Evolutionary conservation across 768 basidiomycete species (phyloP), one percentile per base, ranked within the genome.

Genomic region (Boletus subparvulus): DNA sequence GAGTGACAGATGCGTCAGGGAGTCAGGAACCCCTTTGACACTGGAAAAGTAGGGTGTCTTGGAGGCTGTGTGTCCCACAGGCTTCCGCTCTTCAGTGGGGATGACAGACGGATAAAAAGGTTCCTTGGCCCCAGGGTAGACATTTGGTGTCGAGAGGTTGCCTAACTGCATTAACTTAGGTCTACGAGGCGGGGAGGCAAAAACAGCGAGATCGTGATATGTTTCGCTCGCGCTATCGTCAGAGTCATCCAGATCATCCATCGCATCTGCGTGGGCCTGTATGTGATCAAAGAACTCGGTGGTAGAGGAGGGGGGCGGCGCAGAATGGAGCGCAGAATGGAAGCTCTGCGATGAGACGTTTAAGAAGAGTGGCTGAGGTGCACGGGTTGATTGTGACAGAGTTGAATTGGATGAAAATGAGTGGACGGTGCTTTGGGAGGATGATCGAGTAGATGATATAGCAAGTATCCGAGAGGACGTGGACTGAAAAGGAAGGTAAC

Each of bases 251-350:
- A 87, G 73, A 59, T 86, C 88, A 61, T 88, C 86, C 83, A 90
- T 83, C 26, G 82, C 86, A 69, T 86, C 86, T 7, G 82, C 82
- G 43, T 87, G 83, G 16, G 79, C 74, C 61, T 90, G 86, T 44
- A 90, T 84, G 58, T 74, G 81, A 72, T 91, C 88, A 69, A 91
- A 90, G 77, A 90, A 90, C 32, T 83, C 83, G 26, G 83, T 80
- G 0, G 86, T 83, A 14, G 87, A 84, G 7, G 83, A 77, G 3
- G 86, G 84, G 14, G 79, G 81, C 14, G 87, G 86, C 35, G 83
- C 85, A 42, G 84, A 83, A 54, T 82, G 82, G 17, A 86, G 75
- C 13, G 76, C 73, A 35, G 78, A 74, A 28, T 77, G 69, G 36
- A 77, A 71, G 52, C 69, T 71, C 42, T 74, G 73, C 19, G 75